phyloP scores from a whole-genome alignment of 2,329 filamentous ascomycete genomes.

The Penicillium digitatum region DNA sequence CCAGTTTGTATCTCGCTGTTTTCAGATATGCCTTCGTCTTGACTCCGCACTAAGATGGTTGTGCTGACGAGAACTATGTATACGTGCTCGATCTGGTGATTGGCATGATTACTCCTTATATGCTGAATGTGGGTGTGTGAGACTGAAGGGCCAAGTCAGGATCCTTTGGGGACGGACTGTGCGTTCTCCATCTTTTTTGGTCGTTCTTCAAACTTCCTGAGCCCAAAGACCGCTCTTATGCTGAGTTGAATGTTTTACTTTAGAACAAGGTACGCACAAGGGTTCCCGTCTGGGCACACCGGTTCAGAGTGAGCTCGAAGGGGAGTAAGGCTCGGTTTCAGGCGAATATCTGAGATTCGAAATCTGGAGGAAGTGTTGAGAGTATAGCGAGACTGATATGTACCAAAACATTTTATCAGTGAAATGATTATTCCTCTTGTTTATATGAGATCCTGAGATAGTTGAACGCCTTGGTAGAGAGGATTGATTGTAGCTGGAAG shows the following conservation, averaged over 20 bases:
- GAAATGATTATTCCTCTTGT: not conserved
- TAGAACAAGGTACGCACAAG: conserved; percentile 63
- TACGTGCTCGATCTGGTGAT: conserved; percentile 43
- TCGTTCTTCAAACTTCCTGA: conserved; percentile 73
- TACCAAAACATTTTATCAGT: not conserved
- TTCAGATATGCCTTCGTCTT: conserved; percentile 52
- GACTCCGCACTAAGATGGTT: conserved; percentile 53
- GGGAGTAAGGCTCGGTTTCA: not conserved
- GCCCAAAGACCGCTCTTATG: conserved; percentile 70
- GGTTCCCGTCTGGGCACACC: conserved; percentile 56
- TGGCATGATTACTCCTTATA: conserved; percentile 75
- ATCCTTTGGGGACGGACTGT: conserved; percentile 76
- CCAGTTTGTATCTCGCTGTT: conserved; percentile 53
- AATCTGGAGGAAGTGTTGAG: not conserved
- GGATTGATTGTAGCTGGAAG: not conserved
- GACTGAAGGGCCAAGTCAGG: conserved; percentile 77
- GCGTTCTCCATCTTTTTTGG: conserved; percentile 70
- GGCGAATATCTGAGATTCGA: not conserved
- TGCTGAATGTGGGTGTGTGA: conserved; percentile 80
- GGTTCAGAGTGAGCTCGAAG: conserved; percentile 17
- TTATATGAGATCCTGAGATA: not conserved
- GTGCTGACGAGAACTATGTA: conserved; percentile 50
- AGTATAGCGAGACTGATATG: not conserved
- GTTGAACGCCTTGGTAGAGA: not conserved
- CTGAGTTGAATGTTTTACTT: conserved; percentile 76